These are phyloP conservation scores for Leucaena leucocephala DNA, from an alignment of 306 rosid species.

Conservation along the genomic window DNA sequence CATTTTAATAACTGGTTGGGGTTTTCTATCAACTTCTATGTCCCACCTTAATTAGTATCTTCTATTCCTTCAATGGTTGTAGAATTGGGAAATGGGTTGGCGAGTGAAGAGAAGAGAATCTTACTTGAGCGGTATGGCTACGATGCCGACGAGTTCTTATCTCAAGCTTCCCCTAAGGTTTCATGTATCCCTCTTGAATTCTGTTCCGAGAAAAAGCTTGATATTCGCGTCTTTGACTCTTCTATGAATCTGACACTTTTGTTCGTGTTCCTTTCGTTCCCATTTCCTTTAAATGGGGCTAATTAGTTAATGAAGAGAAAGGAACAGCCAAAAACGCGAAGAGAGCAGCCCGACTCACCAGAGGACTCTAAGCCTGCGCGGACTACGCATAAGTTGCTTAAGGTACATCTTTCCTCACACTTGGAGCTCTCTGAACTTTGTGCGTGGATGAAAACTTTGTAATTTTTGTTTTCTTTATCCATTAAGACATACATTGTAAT, in stretches of 20 bases:
- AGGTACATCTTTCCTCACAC: conserved; percentile 48
- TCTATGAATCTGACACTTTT: conserved; percentile 27
- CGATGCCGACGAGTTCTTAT: conserved; percentile 72
- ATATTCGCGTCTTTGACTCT: conserved; percentile 1
- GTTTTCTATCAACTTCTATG: conserved; percentile 3
- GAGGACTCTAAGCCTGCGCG: conserved; percentile 63
- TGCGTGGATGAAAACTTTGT: neutral
- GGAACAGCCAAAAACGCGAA: conserved; percentile 45
- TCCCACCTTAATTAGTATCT: neutral
- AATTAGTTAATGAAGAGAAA: conserved; percentile 64
- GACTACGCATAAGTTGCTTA: conserved; percentile 83
- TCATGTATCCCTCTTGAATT: conserved; percentile 5
- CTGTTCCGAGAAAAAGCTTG: neutral
- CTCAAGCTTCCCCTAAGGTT: conserved; percentile 72
- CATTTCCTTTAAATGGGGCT: conserved; percentile 20
- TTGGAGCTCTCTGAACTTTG: conserved; percentile 16
- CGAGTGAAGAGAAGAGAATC: conserved; percentile 55
- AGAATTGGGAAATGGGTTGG: conserved; percentile 62
- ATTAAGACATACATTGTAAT: neutral
- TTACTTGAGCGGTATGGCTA: conserved; percentile 82
- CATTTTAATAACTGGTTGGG: neutral
- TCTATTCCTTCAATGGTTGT: conserved; percentile 15
- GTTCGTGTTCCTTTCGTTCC: neutral
- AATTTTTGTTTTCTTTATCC: neutral
- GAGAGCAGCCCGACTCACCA: conserved; percentile 48